phyloP scores from a whole-genome alignment of 257 asterid species.

The Apocynum venetum region DNA sequence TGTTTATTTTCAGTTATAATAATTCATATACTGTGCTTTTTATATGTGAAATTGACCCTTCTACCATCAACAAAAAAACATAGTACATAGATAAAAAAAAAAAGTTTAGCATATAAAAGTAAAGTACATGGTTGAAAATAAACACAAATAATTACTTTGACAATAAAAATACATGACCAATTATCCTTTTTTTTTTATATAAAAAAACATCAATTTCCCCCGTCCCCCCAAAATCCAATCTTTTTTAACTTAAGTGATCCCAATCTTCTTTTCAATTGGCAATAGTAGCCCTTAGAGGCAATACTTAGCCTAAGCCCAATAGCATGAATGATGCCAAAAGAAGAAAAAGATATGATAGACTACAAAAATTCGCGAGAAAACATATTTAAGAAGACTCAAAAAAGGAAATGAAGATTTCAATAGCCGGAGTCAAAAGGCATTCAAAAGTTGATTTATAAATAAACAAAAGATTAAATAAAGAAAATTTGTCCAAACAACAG shows the following conservation, averaged over 20 bases:
- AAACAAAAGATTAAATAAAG: background rate
- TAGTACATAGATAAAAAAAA: too few relatives aligned
- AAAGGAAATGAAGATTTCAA: slow-evolving; percentile 39
- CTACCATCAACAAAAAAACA: too few relatives aligned
- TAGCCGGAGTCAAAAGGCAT: slow-evolving; percentile 21
- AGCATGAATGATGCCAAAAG: background rate
- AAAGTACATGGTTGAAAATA: too few relatives aligned
- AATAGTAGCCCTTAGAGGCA: background rate
- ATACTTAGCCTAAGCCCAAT: background rate
- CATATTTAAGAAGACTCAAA: slow-evolving; percentile 13
- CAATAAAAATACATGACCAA: too few relatives aligned
- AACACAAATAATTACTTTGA: too few relatives aligned
- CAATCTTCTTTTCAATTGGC: background rate
- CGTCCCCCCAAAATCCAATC: background rate
- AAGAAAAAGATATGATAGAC: background rate
- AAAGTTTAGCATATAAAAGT: too few relatives aligned
- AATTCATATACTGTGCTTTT: too few relatives aligned
- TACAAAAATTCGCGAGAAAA: slow-evolving; percentile 33
- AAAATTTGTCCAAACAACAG: too few relatives aligned
- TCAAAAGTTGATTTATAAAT: slow-evolving; percentile 26
- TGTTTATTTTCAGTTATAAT: too few relatives aligned
- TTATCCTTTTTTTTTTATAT: too few relatives aligned
- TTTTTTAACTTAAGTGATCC: background rate
- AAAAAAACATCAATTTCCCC: background rate
- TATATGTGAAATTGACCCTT: too few relatives aligned